Evolutionary conservation across 116 monocot species (phyloP).

Genomic region (Zostera marina): DNA sequence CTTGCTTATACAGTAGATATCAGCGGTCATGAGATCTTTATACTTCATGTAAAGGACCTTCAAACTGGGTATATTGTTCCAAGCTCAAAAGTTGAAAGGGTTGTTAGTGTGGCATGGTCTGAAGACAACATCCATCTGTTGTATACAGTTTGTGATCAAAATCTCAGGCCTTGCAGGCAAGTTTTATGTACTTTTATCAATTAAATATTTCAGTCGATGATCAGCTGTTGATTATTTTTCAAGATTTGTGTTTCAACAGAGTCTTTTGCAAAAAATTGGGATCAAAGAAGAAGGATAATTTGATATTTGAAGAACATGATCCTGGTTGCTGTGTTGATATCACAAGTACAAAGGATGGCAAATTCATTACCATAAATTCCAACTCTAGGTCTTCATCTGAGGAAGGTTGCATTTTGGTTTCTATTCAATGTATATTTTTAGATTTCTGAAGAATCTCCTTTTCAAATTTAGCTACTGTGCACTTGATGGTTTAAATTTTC

Average conservation of each 20-base stretch:
- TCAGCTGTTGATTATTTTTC: background rate
- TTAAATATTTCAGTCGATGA: conserved; percentile 4
- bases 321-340: conserved; percentile 68
- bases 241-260: conserved; percentile 15
- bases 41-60: conserved; percentile 73
- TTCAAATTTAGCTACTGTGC: conserved; percentile 1
- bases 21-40: conserved; percentile 56
- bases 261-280: conserved; percentile 48
- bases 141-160: conserved; percentile 81
- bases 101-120: conserved; percentile 77
- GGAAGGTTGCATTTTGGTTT: conserved; percentile 57
- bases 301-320: conserved; percentile 66
- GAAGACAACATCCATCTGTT: conserved; percentile 35
- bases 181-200: background rate
- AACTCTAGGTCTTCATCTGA: conserved; percentile 89
- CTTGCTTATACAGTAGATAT: conserved; percentile 91
- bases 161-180: conserved; percentile 67
- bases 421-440: background rate
- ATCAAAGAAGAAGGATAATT: conserved; percentile 25
- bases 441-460: background rate
- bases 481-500: conserved; percentile 11
- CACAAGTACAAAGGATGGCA: conserved; percentile 88
- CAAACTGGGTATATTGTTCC: conserved; percentile 26
- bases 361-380: conserved; percentile 88
- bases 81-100: conserved; percentile 30